These are phyloP conservation scores for Colletotrichum viniferum DNA, from an alignment of 2,329 filamentous ascomycete species.

Conservation along the genomic window DNA sequence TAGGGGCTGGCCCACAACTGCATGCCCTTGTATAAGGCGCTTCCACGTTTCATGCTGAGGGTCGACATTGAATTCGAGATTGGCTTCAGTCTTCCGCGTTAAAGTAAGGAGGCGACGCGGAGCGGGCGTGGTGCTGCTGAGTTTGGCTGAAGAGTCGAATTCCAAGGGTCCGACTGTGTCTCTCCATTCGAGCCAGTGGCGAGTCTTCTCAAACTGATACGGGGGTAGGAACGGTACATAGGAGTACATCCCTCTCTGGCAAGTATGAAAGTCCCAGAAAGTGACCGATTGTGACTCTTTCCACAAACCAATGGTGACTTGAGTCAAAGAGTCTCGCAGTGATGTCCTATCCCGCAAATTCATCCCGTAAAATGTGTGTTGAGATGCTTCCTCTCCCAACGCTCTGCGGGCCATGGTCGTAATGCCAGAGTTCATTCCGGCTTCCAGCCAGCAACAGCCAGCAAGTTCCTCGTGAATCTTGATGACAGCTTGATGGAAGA, in stretches of 20 bases:
- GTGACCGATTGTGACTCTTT: not conserved
- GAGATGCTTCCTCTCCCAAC: constrained; percentile 2
- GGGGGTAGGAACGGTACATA: constrained; percentile 37
- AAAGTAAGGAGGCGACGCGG: not conserved
- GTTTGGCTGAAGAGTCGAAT: not conserved
- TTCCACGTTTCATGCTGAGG: not conserved
- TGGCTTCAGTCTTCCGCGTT: not conserved
- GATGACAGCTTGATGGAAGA: constrained; percentile 45
- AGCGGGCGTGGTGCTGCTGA: not conserved
- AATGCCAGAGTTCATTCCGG: constrained; percentile 41
- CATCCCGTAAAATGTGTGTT: not conserved
- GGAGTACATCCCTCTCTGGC: constrained; percentile 26
- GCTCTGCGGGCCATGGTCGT: constrained; percentile 36
- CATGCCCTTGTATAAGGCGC: not conserved
- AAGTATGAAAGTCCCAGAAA: not conserved
- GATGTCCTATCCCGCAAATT: not conserved
- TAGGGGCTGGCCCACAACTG: not conserved
- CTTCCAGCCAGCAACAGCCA: constrained; percentile 41
- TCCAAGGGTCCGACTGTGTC: not conserved
- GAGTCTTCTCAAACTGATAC: constrained; percentile 45
- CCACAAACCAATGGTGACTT: not conserved
- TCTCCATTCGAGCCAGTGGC: constrained; percentile 43
- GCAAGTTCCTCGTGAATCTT: constrained; percentile 36
- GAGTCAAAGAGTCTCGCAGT: not conserved
- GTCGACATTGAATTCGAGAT: not conserved